These are phyloP conservation scores for Triangularia verruculosa DNA, from an alignment of 2,329 filamentous ascomycete genomes.

Conservation along the genomic window DNA sequence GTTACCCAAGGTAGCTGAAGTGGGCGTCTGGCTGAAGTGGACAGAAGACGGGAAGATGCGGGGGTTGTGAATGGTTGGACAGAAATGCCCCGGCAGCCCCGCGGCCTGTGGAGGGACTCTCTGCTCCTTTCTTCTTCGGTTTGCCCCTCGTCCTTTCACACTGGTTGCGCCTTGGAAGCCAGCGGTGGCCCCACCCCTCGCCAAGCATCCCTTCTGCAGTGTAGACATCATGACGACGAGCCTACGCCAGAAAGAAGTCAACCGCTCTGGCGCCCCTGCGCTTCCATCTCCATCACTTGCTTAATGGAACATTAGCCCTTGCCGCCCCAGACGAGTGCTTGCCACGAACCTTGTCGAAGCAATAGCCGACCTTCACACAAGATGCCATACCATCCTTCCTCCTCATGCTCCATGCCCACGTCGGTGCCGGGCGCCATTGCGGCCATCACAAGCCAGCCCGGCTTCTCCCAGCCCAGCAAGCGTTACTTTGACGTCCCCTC, in stretches of 20 bases:
- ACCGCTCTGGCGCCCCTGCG: background rate
- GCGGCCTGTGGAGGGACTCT: background rate
- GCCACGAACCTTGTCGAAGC: background rate
- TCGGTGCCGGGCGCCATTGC: background rate
- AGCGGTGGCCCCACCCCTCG: background rate
- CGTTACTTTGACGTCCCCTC: conserved; percentile 37
- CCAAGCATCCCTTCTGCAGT: conserved; percentile 6
- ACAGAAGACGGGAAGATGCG: background rate
- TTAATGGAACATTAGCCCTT: background rate
- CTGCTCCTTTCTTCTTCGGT: background rate
- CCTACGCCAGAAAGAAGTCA: background rate
- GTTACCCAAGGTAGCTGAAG: background rate
- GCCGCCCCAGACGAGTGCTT: background rate
- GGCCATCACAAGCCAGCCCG: background rate
- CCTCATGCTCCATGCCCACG: background rate
- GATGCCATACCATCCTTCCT: background rate
- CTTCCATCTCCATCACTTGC: background rate
- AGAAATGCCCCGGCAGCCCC: background rate
- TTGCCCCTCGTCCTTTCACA: background rate
- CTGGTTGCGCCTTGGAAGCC: background rate
- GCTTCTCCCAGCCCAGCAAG: background rate
- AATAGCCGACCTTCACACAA: background rate
- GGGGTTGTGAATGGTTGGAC: background rate
- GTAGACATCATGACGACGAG: conserved; percentile 15
- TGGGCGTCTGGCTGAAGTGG: background rate